These are phyloP conservation scores for Tetrahymena elliotti DNA, from an alignment of 73 alveolate species.

Conservation along the genomic window DNA sequence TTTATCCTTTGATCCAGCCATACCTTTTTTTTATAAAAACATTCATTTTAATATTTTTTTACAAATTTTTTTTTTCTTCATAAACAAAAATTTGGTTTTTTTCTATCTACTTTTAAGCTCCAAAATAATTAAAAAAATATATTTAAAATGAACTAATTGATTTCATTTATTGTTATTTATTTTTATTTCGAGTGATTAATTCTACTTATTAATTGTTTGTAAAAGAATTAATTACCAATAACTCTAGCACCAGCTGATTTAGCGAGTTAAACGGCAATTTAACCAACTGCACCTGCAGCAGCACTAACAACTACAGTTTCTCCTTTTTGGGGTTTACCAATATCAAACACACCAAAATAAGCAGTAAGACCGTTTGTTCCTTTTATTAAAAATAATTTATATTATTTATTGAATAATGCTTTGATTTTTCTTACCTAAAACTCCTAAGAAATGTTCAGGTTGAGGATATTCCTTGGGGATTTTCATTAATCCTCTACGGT, in stretches of 20 bases:
- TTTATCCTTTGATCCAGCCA: constrained; percentile 54
- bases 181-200: too few relatives aligned
- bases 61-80: not conserved
- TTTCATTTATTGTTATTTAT: too few relatives aligned
- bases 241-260: constrained; percentile 52
- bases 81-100: not conserved
- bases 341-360: constrained; percentile 32
- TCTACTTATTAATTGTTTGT: too few relatives aligned
- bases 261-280: constrained; percentile 64
- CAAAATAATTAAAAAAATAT: too few relatives aligned
- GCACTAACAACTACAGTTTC: constrained; percentile 61
- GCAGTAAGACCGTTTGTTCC: constrained; percentile 44
- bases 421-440: not conserved
- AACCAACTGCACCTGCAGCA: constrained; percentile 82
- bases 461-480: not conserved
- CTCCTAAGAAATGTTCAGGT: not conserved
- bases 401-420: not conserved
- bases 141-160: too few relatives aligned
- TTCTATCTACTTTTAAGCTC: too few relatives aligned
- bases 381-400: not conserved
- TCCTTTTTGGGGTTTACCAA: constrained; percentile 49
- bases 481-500: not conserved
- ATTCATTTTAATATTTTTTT: constrained; percentile 3
- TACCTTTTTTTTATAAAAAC: too few relatives aligned
- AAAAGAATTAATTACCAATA: not conserved